These are phyloP conservation scores for Sphaerobolus stellatus DNA, from an alignment of 1,284 basidiomycete species.

Conservation along the genomic window DNA sequence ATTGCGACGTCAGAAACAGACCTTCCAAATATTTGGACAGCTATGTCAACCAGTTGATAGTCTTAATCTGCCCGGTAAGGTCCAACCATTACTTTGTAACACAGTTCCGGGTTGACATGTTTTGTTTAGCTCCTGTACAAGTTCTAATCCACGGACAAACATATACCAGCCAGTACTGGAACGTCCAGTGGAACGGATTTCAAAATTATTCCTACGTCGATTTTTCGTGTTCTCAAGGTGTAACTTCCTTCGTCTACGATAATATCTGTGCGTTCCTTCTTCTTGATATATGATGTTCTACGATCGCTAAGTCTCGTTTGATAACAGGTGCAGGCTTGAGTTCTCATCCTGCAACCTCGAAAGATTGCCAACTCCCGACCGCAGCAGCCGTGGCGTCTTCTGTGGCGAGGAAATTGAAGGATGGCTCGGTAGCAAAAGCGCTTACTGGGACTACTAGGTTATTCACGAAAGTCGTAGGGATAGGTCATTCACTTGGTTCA, in stretches of 20 bases:
- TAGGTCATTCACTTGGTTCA: slow-evolving; percentile 3
- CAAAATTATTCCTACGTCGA: slow-evolving; percentile 1
- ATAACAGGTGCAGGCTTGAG: background rate
- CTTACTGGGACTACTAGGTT: background rate
- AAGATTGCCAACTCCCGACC: slow-evolving; percentile 2
- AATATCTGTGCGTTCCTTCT: slow-evolving; percentile 1
- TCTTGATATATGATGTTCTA: too few relatives aligned
- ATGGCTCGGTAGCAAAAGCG: background rate
- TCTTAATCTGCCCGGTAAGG: too few relatives aligned
- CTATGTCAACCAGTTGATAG: background rate
- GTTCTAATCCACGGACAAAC: background rate
- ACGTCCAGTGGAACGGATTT: background rate
- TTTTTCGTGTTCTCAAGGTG: background rate
- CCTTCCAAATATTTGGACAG: background rate
- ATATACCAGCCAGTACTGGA: background rate
- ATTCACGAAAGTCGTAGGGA: background rate
- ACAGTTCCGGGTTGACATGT: background rate
- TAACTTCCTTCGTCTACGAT: slow-evolving; percentile 1
- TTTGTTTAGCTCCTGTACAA: background rate
- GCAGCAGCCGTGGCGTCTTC: background rate
- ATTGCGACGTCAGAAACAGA: background rate
- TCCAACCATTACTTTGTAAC: background rate
- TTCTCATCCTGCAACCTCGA: background rate
- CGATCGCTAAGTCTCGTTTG: too few relatives aligned
- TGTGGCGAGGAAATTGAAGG: background rate